These are phyloP conservation scores for Ophiosphaerella herpotricha DNA, from an alignment of 2,329 filamentous ascomycete species.

Conservation along the genomic window DNA sequence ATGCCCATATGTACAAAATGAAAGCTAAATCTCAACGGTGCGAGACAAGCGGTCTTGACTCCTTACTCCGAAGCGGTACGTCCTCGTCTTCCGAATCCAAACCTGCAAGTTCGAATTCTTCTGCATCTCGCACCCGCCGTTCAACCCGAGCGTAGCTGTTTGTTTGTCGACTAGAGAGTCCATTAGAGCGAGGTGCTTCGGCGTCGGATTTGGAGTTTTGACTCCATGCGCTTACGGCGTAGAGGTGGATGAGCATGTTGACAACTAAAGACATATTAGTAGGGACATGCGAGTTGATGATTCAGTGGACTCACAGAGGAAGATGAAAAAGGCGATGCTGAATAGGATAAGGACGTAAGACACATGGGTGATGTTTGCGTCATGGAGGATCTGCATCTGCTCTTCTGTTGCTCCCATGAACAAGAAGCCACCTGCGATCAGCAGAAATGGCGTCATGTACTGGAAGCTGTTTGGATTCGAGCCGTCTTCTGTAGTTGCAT, in stretches of 20 bases:
- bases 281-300: background rate
- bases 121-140: conserved; percentile 72
- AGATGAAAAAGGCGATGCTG: conserved; percentile 86
- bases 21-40: conserved; percentile 10
- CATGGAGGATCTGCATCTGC: conserved; percentile 80
- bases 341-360: conserved; percentile 91
- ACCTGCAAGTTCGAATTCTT: conserved; percentile 92
- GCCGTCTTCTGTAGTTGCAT: conserved; percentile 67
- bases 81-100: conserved; percentile 82
- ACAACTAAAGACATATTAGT: conserved; percentile 58
- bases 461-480: conserved; percentile 74
- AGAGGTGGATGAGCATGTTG: conserved; percentile 83
- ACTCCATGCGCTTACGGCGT: conserved; percentile 67
- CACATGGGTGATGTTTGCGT: conserved; percentile 81
- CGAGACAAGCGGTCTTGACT: conserved; percentile 21
- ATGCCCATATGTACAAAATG: background rate
- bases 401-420: conserved; percentile 99
- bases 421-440: conserved; percentile 90
- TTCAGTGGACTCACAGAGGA: conserved; percentile 67
- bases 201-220: conserved; percentile 42
- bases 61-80: conserved; percentile 28
- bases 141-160: conserved; percentile 52
- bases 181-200: conserved; percentile 41
- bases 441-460: conserved; percentile 72
- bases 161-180: conserved; percentile 20